phyloP scores from a whole-genome alignment of 768 basidiomycete genomes.

The Lepiota venenata region DNA sequence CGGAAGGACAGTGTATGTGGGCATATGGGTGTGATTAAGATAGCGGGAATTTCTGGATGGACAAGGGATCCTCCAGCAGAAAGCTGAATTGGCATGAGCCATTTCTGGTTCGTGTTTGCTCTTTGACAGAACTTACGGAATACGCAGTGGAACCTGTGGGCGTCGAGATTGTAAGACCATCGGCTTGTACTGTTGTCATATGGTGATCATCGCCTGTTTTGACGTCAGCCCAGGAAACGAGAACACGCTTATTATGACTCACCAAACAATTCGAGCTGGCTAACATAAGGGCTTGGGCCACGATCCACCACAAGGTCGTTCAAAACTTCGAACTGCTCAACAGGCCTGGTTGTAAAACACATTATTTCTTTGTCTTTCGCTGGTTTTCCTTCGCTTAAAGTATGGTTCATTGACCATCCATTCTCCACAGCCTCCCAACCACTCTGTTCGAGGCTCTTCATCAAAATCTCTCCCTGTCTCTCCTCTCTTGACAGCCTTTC shows the following conservation, averaged over 20 bases:
- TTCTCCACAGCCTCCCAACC: slow-evolving; percentile 98
- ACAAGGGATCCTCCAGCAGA: slow-evolving; percentile 98
- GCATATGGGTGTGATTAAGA: slow-evolving; percentile 96
- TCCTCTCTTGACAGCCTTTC: slow-evolving; percentile 87
- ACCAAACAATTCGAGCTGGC: slow-evolving; percentile 95
- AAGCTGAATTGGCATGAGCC: slow-evolving; percentile 38
- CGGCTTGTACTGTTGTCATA: slow-evolving; percentile 98
- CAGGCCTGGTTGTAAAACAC: slow-evolving; percentile 94
- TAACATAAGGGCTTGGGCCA: slow-evolving; percentile 97
- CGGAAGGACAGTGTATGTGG: slow-evolving; percentile 98
- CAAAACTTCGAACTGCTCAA: slow-evolving; percentile 93
- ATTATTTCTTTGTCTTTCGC: slow-evolving; percentile 94
- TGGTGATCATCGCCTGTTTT: slow-evolving; percentile 93
- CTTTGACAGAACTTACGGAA: slow-evolving; percentile 57
- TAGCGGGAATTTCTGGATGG: slow-evolving; percentile 95
- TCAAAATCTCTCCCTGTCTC: slow-evolving; percentile 96
- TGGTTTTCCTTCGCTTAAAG: slow-evolving; percentile 39
- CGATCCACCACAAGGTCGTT: slow-evolving; percentile 98
- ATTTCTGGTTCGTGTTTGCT: slow-evolving; percentile 10
- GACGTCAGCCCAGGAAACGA: neutral
- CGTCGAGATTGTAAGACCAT: slow-evolving; percentile 92
- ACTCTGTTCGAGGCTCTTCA: slow-evolving; percentile 85
- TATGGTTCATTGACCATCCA: slow-evolving; percentile 37
- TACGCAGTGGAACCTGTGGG: slow-evolving; percentile 99
- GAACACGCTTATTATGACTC: slow-evolving; percentile 23